Conservation (phyloP, 1,139 yeast species). For the Pichia sp. region DNA sequence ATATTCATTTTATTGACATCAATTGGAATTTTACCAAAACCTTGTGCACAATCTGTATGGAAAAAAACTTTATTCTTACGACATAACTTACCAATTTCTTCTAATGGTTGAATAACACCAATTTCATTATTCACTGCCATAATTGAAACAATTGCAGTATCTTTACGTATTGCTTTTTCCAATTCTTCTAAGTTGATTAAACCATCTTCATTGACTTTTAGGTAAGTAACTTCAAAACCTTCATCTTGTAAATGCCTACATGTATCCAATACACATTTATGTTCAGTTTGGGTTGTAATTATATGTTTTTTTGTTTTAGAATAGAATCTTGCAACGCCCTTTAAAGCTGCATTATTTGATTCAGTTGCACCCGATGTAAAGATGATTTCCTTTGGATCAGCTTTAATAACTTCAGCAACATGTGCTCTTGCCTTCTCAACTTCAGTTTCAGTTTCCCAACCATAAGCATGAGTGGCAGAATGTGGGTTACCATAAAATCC, state of each 20-base stretch:
- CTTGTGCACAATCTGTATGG: constrained; percentile 99
- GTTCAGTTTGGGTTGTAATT: constrained; percentile 95
- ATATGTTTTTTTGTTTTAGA: constrained; percentile 85
- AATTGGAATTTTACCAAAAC: constrained; percentile 85
- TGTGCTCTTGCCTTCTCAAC: constrained; percentile 82
- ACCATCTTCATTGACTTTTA: constrained; percentile 80
- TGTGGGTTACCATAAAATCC: constrained; percentile 97
- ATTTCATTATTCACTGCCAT: constrained; percentile 99
- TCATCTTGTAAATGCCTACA: constrained; percentile 93
- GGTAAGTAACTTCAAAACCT: constrained; percentile 92
- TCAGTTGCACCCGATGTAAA: constrained; percentile 99
- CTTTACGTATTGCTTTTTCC: constrained; percentile 80
- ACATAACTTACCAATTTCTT: constrained; percentile 87
- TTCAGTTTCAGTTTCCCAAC: constrained; percentile 96
- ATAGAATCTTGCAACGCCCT: constrained; percentile 94
- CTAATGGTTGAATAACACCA: constrained; percentile 94
- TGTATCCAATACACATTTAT: constrained; percentile 94
- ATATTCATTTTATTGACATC: constrained; percentile 93
- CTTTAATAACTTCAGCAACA: constrained; percentile 77
- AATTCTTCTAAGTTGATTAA: constrained; percentile 70
- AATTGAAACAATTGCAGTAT: constrained; percentile 83
- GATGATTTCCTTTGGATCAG: constrained; percentile 94
- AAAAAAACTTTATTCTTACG: constrained; percentile 82
- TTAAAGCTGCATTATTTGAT: constrained; percentile 86
- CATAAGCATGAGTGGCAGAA: constrained; percentile 94